Evolutionary conservation across 371 early-diverging fungal genomes (phyloP), one percentile per base, ranked within the genome.

Genomic region (Mortierella sp.): DNA sequence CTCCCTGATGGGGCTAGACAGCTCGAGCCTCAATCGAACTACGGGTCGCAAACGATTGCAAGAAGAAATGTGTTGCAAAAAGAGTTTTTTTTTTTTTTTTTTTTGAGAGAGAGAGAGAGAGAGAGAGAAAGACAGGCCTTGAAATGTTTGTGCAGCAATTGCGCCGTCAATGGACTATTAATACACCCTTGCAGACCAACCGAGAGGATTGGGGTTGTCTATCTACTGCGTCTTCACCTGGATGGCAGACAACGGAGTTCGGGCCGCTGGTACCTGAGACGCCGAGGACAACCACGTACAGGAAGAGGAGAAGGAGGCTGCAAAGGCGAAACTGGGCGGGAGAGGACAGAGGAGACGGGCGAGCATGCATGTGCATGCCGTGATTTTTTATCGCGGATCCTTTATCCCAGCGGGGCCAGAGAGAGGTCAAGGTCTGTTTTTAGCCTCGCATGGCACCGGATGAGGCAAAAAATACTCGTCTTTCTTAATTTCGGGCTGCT

Each of bases 151-250:
- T 48, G 44, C 56, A 23, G 26, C 29, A n/a, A 23, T 48, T 48
- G 52, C 50, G 43, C 53, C 53, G 67, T 55, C 46, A 55, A 60
- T 44, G 45, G 50, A 28, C 44, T 43, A 51, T 52, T 16, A 37
- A 55, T 53, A 37, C 50, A 21, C 21, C n/a, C 50, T 50, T 50
- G 37, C 37, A 37, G 37, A 37, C 37, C 37, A 37, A 37, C 37
- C 9, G 37, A 37, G 37, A 37, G 37, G 37, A 37, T 37, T 37
- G 37, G 37, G 37, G 37, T 37, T 37, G 37, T 37, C 37, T 37
- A 37, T 37, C 37, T 37, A 37, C 37, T 37, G 37, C 37, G 37
- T 37, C 37, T 5, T 46, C 12, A 21, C 50, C 14, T 6, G 50
- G 21, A 37, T 9, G 9, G 37, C 37, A 37, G 9, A 37, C 37